A percentile compares a stretch with the other conserved stretches of the same genome.
Evolutionary conservation across 805 yeast genomes (phyloP).

Genomic region (Starmerella khaoyaiensis): DNA sequence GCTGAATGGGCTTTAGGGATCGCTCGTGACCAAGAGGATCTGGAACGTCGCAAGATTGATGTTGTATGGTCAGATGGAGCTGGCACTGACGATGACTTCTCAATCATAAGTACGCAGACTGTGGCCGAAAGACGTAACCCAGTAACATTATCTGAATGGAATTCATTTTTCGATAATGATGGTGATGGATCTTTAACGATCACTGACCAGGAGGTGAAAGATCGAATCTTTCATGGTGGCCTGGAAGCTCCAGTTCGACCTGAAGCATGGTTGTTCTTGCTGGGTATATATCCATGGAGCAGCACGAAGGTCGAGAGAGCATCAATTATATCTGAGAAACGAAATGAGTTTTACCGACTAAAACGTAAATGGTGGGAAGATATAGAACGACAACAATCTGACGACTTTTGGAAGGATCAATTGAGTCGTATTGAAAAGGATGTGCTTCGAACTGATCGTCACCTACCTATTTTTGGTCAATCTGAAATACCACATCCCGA

Average conservation of each 20-base stretch:
- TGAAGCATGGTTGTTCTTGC: slow-evolving; percentile 75
- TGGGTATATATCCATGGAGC: slow-evolving; percentile 84
- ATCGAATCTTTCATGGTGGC: slow-evolving; percentile 84
- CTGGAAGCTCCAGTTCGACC: slow-evolving; percentile 45
- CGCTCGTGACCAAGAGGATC: slow-evolving; percentile 62
- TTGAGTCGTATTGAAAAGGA: slow-evolving; percentile 84
- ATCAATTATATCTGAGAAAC: slow-evolving; percentile 42
- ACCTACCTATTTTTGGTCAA: slow-evolving; percentile 48
- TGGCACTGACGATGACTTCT: slow-evolving; percentile 28
- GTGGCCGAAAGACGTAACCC: slow-evolving; percentile 58
- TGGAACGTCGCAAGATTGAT: slow-evolving; percentile 36
- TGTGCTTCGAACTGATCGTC: slow-evolving; percentile 80
- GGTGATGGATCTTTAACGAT: slow-evolving; percentile 53
- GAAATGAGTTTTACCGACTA: slow-evolving; percentile 43
- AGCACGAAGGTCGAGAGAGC: slow-evolving; percentile 57
- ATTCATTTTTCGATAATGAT: slow-evolving; percentile 56
- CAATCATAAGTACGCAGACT: slow-evolving; percentile 34
- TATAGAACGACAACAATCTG: slow-evolving; percentile 39
- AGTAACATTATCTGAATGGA: slow-evolving; percentile 67
- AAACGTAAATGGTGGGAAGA: slow-evolving; percentile 64
- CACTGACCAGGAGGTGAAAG: slow-evolving; percentile 68
- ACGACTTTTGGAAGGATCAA: slow-evolving; percentile 80
- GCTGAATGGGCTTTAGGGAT: slow-evolving; percentile 96
- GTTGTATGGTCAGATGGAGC: slow-evolving; percentile 27
- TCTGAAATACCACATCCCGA: slow-evolving; percentile 33